Evolutionary conservation across 768 basidiomycete genomes (phyloP).

Genomic region (Pleurotus citrinopileatus): DNA sequence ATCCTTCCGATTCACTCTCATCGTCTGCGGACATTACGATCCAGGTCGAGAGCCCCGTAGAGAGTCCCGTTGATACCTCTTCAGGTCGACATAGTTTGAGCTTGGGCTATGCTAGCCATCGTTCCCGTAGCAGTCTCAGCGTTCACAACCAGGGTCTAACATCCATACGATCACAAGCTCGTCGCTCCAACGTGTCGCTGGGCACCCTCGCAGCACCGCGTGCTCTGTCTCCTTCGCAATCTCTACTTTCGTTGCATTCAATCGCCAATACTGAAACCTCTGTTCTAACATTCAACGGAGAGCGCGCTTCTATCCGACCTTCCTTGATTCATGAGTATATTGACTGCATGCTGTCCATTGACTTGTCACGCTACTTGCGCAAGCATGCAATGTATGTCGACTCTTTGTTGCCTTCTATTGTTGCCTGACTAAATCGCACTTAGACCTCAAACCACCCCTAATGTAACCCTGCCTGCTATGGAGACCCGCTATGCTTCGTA

Average conservation of each 20-base stretch:
- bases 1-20: neutral
- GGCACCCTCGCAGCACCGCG: neutral
- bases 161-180: neutral
- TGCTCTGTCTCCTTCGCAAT: neutral
- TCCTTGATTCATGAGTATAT: neutral
- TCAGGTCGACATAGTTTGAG: too few relatives aligned
- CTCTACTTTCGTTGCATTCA: neutral
- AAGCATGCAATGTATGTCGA: neutral
- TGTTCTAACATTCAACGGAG: neutral
- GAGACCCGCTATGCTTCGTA: neutral
- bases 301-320: neutral
- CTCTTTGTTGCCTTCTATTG: neutral
- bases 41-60: neutral
- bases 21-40: neutral
- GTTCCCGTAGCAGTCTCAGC: neutral
- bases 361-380: neutral
- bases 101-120: neutral
- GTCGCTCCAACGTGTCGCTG: neutral
- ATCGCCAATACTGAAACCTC: neutral
- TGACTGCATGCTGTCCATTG: slow-evolving; percentile 5
- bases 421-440: neutral
- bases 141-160: neutral
- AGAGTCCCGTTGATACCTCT: neutral
- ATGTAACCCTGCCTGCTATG: neutral
- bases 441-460: neutral